Percentiles rank a stretch among this genome's conserved stretches.
These are phyloP conservation scores for Lotus japonicus DNA, from an alignment of 306 rosid species.

Conservation along the genomic window DNA sequence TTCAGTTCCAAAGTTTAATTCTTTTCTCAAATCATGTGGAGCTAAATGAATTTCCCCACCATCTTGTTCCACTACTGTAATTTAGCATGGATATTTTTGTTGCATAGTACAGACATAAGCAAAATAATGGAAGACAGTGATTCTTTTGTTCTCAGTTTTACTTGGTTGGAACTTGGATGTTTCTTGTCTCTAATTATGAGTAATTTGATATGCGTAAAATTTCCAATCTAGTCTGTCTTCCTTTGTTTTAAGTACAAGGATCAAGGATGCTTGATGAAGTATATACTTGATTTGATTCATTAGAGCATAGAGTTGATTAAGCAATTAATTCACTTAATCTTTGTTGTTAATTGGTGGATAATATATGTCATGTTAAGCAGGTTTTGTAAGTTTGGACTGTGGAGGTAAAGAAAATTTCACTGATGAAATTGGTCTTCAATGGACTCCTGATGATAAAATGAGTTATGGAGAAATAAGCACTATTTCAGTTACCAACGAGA, in stretches of 20 bases:
- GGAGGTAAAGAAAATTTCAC: conserved; percentile 68
- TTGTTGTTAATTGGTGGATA: not conserved
- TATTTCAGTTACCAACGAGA: conserved; percentile 64
- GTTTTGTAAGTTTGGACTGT: conserved; percentile 92
- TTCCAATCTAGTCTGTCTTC: not conserved
- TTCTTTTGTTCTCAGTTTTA: not conserved
- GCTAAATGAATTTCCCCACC: not conserved
- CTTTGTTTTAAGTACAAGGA: no score
- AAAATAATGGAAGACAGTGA: not conserved
- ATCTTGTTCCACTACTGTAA: not conserved
- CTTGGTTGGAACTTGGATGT: not conserved
- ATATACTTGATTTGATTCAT: not conserved
- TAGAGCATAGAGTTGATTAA: not conserved
- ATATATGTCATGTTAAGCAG: conserved; percentile 34
- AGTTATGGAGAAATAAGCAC: conserved; percentile 48
- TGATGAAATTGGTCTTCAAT: conserved; percentile 70
- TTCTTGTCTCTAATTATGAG: not conserved
- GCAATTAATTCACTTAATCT: not conserved
- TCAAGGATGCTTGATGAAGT: not conserved
- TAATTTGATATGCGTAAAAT: not conserved
- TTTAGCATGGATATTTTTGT: not conserved
- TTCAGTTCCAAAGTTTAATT: not conserved
- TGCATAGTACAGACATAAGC: not conserved
- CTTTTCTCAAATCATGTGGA: not conserved
- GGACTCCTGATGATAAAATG: conserved; percentile 65